Evolutionary conservation across 2,329 filamentous ascomycete genomes (phyloP).

Genomic region (Fusarium sp.): DNA sequence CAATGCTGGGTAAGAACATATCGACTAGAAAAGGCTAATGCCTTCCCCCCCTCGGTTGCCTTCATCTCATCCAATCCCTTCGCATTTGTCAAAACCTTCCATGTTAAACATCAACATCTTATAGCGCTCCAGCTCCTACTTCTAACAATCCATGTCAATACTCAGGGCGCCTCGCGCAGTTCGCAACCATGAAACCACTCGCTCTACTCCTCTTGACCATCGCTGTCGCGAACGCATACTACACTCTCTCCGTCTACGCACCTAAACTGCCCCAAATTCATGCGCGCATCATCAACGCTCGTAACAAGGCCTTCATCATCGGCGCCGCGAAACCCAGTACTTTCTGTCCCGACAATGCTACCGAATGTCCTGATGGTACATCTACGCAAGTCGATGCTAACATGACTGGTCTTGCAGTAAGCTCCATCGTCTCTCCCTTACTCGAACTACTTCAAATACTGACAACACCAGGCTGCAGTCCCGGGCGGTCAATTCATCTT

Average conservation of each 20-base stretch:
- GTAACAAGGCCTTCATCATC: conserved; percentile 46
- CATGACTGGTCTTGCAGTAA: conserved; percentile 48
- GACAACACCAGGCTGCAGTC: conserved; percentile 59
- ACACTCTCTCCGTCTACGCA: conserved; percentile 44
- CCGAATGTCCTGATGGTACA: conserved; percentile 45
- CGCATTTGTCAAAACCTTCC: no score
- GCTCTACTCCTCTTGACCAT: conserved; percentile 4
- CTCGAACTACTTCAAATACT: neutral
- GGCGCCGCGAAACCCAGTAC: conserved; percentile 46
- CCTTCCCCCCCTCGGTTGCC: conserved; percentile 1
- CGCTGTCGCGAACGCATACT: conserved; percentile 34
- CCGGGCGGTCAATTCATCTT: conserved; percentile 74
- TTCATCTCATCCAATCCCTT: neutral
- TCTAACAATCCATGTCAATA: neutral
- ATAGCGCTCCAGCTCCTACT: neutral
- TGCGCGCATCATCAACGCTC: conserved; percentile 46
- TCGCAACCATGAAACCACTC: conserved; percentile 28
- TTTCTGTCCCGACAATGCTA: conserved; percentile 36
- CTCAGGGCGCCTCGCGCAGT: neutral
- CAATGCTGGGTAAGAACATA: neutral
- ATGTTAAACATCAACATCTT: neutral
- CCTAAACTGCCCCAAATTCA: conserved; percentile 42
- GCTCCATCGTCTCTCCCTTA: neutral
- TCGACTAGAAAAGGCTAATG: conserved; percentile 24
- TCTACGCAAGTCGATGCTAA: conserved; percentile 46